Evolutionary conservation across 106 monocot species (phyloP).

Genomic region (Allium cepa): DNA sequence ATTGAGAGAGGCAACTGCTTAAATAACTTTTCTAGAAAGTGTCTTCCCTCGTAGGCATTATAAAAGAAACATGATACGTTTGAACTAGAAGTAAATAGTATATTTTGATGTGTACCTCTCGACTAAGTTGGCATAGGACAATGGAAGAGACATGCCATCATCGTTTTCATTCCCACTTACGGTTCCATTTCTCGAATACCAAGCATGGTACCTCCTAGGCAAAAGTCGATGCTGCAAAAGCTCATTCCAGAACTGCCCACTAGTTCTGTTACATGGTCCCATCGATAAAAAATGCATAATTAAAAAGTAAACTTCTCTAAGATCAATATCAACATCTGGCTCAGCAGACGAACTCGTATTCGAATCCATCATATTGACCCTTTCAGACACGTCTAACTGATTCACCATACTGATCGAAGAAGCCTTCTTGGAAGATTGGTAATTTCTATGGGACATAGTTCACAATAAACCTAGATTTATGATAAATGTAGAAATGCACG

Average conservation of each 20-base stretch:
- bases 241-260: slow-evolving; percentile 80
- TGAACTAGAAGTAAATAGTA: neutral
- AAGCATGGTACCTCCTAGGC: slow-evolving; percentile 98
- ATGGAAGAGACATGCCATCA: slow-evolving; percentile 82
- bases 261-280: slow-evolving; percentile 77
- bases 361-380: slow-evolving; percentile 26
- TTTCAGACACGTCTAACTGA: slow-evolving; percentile 48
- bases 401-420: no score
- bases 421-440: no score
- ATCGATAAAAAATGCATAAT: slow-evolving; percentile 95
- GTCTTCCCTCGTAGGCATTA: neutral
- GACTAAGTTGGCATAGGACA: slow-evolving; percentile 57
- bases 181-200: slow-evolving; percentile 75
- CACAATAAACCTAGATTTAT: slow-evolving; percentile 12
- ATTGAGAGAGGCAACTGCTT: neutral
- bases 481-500: neutral
- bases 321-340: slow-evolving; percentile 76
- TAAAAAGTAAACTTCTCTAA: slow-evolving; percentile 89
- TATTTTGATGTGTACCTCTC: slow-evolving; percentile 44
- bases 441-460: slow-evolving; percentile 55
- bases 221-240: slow-evolving; percentile 87
- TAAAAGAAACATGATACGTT: neutral
- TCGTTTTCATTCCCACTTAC: slow-evolving; percentile 74
- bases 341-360: slow-evolving; percentile 30
- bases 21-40: neutral